These are phyloP conservation scores for Turnera subulata DNA, from an alignment of 345 rosid genomes.

Conservation along the genomic window DNA sequence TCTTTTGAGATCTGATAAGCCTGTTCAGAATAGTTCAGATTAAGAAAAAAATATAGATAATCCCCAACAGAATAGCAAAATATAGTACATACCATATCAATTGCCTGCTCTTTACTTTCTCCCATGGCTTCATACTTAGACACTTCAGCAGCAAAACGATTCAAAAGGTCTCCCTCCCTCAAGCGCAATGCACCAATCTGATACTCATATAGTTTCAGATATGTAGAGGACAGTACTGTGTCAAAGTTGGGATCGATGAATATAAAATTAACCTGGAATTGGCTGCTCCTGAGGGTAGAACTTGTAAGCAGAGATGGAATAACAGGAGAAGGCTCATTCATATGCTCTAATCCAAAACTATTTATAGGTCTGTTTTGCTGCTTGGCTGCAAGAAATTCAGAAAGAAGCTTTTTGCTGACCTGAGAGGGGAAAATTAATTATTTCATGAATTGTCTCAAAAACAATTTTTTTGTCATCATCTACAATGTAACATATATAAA, in stretches of 20 bases:
- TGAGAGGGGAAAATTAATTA: constrained; percentile 23
- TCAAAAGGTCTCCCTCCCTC: constrained; percentile 84
- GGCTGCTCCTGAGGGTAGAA: constrained; percentile 57
- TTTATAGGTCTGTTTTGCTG: constrained; percentile 65
- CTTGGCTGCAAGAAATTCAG: constrained; percentile 53
- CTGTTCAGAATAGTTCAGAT: constrained; percentile 30
- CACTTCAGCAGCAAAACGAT: constrained; percentile 58
- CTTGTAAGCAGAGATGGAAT: constrained; percentile 68
- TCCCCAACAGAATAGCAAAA: constrained; percentile 12
- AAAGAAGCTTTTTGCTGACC: constrained; percentile 90
- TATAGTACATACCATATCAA: constrained; percentile 44
- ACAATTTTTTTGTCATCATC: too few relatives aligned
- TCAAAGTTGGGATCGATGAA: constrained; percentile 1
- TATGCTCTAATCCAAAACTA: constrained; percentile 78
- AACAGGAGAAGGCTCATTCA: constrained; percentile 60
- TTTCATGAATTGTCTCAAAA: too few relatives aligned
- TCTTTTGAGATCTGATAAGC: constrained; percentile 80
- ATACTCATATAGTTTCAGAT: constrained; percentile 11
- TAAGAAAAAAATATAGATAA: too few relatives aligned
- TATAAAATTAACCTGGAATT: constrained; percentile 81
- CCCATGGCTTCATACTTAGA: constrained; percentile 58
- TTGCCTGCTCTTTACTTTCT: constrained; percentile 54
- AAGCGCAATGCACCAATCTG: constrained; percentile 63
- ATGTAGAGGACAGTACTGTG: neutral
- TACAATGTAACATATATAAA: too few relatives aligned